phyloP scores from a whole-genome alignment of 1,284 basidiomycete species.

The Irpex rosettiformis region DNA sequence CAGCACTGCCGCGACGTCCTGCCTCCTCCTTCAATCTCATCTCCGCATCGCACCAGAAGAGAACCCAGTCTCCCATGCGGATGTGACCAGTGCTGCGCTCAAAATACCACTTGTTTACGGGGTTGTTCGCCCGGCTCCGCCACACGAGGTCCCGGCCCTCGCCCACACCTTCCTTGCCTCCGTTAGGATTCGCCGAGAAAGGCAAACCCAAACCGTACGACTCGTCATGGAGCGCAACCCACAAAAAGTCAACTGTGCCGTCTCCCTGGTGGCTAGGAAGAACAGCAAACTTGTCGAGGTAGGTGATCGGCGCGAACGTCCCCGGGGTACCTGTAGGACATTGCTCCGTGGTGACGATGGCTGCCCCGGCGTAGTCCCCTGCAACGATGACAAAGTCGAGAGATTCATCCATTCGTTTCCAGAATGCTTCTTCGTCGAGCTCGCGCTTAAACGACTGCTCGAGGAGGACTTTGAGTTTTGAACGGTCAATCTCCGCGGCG shows the following conservation, averaged over 20 bases:
- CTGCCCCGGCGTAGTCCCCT: slow-evolving; percentile 95
- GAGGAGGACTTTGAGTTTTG: slow-evolving; percentile 77
- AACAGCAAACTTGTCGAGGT: slow-evolving; percentile 99
- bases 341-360: slow-evolving; percentile 88
- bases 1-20: slow-evolving; percentile 54
- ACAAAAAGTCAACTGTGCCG: slow-evolving; percentile 98
- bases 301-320: slow-evolving; percentile 62
- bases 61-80: slow-evolving; percentile 79
- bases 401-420: slow-evolving; percentile 65
- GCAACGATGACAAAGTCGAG: slow-evolving; percentile 95
- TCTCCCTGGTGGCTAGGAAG: slow-evolving; percentile 94
- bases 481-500: slow-evolving; percentile 63
- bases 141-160: slow-evolving; percentile 94
- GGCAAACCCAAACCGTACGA: slow-evolving; percentile 94
- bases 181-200: slow-evolving; percentile 94
- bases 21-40: slow-evolving; percentile 69
- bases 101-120: slow-evolving; percentile 99
- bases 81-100: slow-evolving; percentile 93
- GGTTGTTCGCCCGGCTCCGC: slow-evolving; percentile 91
- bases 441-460: slow-evolving; percentile 83
- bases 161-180: slow-evolving; percentile 86
- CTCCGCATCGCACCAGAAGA: slow-evolving; percentile 99
- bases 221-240: slow-evolving; percentile 98
- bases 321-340: slow-evolving; percentile 30
- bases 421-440: slow-evolving; percentile 79